Conservation (phyloP, 2,329 filamentous ascomycete species). For the Diaporthe aspalathi region DNA sequence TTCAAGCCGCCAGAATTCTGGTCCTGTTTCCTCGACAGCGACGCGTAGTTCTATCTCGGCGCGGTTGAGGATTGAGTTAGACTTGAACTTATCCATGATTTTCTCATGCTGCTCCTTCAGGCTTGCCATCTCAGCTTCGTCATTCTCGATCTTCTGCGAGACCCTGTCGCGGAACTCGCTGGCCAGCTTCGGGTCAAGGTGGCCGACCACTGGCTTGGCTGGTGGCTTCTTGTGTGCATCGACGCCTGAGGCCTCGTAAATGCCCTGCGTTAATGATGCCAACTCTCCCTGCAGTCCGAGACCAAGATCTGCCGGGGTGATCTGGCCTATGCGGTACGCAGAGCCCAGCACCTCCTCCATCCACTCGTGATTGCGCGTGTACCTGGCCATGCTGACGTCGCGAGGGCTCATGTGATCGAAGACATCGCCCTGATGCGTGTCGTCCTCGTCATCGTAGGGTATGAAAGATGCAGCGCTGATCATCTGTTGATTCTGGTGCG, state of each 20-base stretch:
- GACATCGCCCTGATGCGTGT: conserved; percentile 85
- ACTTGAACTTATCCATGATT: conserved; percentile 79
- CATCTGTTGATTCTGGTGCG: conserved; percentile 51
- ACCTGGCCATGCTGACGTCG: conserved; percentile 87
- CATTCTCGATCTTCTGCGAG: conserved; percentile 75
- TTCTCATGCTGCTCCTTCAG: conserved; percentile 84
- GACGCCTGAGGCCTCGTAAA: conserved; percentile 76
- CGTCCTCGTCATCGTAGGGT: conserved; percentile 87
- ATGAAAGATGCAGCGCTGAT: conserved; percentile 39
- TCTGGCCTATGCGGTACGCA: conserved; percentile 86
- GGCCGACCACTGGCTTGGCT: conserved; percentile 72
- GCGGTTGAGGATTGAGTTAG: conserved; percentile 74
- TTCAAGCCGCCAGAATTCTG: conserved; percentile 74
- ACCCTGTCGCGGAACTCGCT: conserved; percentile 87
- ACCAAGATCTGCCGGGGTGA: conserved; percentile 87
- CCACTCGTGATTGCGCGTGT: conserved; percentile 97
- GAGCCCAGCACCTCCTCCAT: conserved; percentile 98
- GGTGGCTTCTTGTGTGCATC: conserved; percentile 58
- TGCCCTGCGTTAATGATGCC: conserved; percentile 82
- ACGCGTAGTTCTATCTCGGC: conserved; percentile 82
- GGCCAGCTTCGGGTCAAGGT: conserved; percentile 79
- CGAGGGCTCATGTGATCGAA: conserved; percentile 91
- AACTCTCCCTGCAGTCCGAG: conserved; percentile 87
- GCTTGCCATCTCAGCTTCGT: conserved; percentile 83
- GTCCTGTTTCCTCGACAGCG: conserved; percentile 68